Base-by-base conservation (phyloP, 2,329 filamentous ascomycete genomes). In the Phyllosticta citribraziliensis region DNA sequence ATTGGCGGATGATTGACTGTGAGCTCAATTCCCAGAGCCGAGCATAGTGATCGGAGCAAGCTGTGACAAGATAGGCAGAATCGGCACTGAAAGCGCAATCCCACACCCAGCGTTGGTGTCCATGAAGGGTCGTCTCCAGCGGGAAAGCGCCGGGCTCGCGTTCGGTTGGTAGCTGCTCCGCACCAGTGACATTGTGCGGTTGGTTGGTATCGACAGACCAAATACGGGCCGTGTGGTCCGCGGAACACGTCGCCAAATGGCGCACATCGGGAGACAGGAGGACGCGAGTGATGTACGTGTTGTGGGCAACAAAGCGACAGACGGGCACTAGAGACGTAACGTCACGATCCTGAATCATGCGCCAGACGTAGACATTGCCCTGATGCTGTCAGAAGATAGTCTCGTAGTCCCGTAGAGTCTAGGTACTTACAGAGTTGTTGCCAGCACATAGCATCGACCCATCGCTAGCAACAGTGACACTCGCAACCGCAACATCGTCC, bases 321-420 rank as follows among this genome's bases (percentile, higher is more conserved):
- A 96, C 84, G 1, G 92, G 91, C 0, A 95, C 82, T 17, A 96
- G 86, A 64, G 89, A 87, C 30, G 92, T 96, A 63, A 88, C 82
- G 62, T 96, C 91, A 66, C 84, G 85, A 63, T 85, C 85, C 70
- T 96, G 91, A 64, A 92, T 84, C 72, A 99, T 89, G 66, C 90
- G 88, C 94, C 94, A 99, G 67, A 99, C 91, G 73, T 96, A 99
- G 65, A 97, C 92, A 68, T 95, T 95, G 67, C 94, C 94, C 89
- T 97, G 52, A 40, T 25, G 6, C 12, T 19, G 52, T 50, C 47
- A 30, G 11, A 51, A 67, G 58, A 70, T 67, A 66, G 12, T 12
- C 30, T 10, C 11, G 12, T 4, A 11, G 25, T 9, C 5, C 27
- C 56, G 53, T 61, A 27, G 55, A 61, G 50, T 47, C 53, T 24